Percentiles rank a stretch among this genome's conserved stretches.
These are phyloP conservation scores for Sugiyamaella grinbergsii DNA, from an alignment of 1,139 yeast genomes.

Conservation along the genomic window DNA sequence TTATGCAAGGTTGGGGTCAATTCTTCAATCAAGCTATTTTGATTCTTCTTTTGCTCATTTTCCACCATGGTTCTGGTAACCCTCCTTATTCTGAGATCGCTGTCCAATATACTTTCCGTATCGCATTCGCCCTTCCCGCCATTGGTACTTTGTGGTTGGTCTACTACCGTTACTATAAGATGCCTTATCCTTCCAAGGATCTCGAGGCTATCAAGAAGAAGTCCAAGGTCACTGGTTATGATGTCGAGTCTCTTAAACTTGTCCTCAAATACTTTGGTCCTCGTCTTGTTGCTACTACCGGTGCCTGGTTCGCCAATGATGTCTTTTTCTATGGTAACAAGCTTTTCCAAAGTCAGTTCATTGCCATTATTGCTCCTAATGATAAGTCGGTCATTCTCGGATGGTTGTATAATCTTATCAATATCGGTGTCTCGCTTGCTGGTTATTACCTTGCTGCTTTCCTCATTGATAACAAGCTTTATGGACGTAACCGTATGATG, in stretches of 20 bases:
- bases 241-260: conserved; percentile 38
- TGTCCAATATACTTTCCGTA: conserved; percentile 45
- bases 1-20: conserved; percentile 51
- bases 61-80: conserved; percentile 55
- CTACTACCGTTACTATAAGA: conserved; percentile 45
- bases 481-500: conserved; percentile 64
- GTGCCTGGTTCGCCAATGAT: conserved; percentile 95
- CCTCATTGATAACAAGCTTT: conserved; percentile 54
- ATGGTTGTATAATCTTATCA: conserved; percentile 61
- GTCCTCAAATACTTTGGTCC: conserved; percentile 67
- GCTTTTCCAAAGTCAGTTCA: conserved; percentile 72
- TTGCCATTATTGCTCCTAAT: conserved; percentile 59
- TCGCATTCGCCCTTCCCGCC: conserved; percentile 45
- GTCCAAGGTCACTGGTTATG: conserved; percentile 44
- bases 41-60: conserved; percentile 42
- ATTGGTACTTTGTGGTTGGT: conserved; percentile 45
- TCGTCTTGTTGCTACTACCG: conserved; percentile 94
- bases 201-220: conserved; percentile 38
- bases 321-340: conserved; percentile 92
- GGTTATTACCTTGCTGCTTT: conserved; percentile 67
- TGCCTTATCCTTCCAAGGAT: conserved; percentile 42
- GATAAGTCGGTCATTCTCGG: conserved; percentile 77
- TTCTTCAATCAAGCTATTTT: conserved; percentile 45
- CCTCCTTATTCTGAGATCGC: conserved; percentile 39
- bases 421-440: conserved; percentile 68